Conservation (phyloP, 73 alveolate species). For the Symbiodinium pilosum region DNA sequence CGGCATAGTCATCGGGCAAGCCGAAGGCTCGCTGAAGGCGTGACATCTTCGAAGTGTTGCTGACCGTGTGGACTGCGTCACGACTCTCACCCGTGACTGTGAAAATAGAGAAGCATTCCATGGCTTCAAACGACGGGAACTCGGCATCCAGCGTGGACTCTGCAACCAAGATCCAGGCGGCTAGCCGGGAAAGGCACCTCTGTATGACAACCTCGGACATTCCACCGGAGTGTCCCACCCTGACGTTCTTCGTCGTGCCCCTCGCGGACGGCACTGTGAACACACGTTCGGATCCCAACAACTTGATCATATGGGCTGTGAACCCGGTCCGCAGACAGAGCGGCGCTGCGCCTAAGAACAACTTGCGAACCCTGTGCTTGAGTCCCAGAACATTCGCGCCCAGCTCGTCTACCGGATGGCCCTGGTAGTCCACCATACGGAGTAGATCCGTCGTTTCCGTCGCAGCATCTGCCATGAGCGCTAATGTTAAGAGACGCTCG, state of each 20-base stretch:
- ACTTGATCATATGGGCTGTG: background rate
- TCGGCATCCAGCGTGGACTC: slow-evolving; percentile 6
- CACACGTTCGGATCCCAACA: background rate
- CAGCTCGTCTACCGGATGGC: background rate
- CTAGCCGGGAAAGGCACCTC: background rate
- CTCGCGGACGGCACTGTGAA: background rate
- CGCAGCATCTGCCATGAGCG: slow-evolving; percentile 15
- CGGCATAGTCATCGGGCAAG: background rate
- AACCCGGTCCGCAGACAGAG: background rate
- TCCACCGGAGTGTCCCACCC: background rate
- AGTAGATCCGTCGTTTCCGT: background rate
- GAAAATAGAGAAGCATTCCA: background rate
- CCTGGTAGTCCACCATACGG: background rate
- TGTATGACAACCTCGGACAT: background rate
- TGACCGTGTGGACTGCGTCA: too few relatives aligned
- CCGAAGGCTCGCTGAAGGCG: slow-evolving; percentile 4
- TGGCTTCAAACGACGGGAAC: slow-evolving; percentile 30
- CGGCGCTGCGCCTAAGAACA: background rate
- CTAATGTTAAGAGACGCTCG: background rate
- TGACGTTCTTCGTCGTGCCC: background rate
- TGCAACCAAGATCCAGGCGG: background rate
- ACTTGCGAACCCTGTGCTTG: background rate
- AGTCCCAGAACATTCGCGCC: background rate
- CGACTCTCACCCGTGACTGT: too few relatives aligned
- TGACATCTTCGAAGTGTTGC: too few relatives aligned